Percentiles rank a stretch among this genome's conserved stretches.
Conservation (phyloP, 441 rosid genomes). For the Adansonia gregorii region DNA sequence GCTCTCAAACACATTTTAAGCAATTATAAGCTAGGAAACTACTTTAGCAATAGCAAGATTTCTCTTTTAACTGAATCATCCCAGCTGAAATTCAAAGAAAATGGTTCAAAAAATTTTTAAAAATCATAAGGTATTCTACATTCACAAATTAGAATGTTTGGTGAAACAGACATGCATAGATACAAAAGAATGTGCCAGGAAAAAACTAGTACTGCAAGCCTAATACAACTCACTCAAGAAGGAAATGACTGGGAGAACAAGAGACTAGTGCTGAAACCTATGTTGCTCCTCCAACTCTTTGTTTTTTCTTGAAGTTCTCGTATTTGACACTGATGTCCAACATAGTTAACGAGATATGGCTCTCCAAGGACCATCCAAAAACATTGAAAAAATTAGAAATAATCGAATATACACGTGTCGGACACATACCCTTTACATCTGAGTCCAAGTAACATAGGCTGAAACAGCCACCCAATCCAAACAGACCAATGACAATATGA, state of each 20-base stretch:
- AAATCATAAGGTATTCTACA: not conserved
- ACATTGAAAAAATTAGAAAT: no score
- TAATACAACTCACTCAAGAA: not conserved
- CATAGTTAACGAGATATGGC: no score
- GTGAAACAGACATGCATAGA: not conserved
- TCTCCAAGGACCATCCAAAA: no score
- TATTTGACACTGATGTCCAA: no score
- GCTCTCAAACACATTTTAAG: not conserved
- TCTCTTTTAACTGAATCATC: not conserved
- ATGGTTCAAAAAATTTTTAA: not conserved
- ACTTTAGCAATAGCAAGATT: slow-evolving; percentile 7
- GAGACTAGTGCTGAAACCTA: not conserved
- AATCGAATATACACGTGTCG: no score
- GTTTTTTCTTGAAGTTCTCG: no score
- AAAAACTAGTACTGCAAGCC: not conserved
- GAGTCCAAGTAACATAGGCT: no score
- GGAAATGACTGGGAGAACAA: not conserved
- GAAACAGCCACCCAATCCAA: not conserved
- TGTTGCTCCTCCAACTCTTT: no score
- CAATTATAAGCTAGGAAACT: not conserved
- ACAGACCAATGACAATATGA: not conserved
- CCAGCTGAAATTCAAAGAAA: not conserved
- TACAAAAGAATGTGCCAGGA: not conserved
- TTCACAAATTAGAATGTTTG: not conserved
- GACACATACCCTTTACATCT: no score